Evolutionary conservation across 805 yeast species (phyloP), one percentile per base, ranked within the genome.

Genomic region (Kurtzmaniella cleridarum): DNA sequence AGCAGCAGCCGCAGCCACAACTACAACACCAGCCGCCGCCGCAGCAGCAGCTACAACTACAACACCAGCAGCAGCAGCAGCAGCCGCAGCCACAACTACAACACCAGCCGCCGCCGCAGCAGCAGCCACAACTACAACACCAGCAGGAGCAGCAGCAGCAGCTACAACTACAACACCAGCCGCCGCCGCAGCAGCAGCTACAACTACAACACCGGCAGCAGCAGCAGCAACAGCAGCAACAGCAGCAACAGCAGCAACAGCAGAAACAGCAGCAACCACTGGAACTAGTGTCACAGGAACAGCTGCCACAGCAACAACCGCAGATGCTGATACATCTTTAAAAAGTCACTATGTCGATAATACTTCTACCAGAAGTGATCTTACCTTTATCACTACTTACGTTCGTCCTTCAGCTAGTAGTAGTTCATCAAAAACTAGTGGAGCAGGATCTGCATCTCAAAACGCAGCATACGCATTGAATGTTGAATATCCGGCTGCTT

Each of bases 91-190:
- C 27, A 47, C 45, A 27, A 34, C 48, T 30, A 41, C 45, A 13
- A 39, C 40, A 20, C 44, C 50, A 14, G 46, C 43, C 3, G 39
- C 52, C 14, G 39, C 54, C 11, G 41, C 42, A 20, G 42, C 55
- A 12, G 40, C 49, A 16, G 42, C 54, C 24, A 44, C 49, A 3
- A 45, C 42, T 15, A 43, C 54, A 13, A 50, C 49, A 28, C 46
- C 56, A 12, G 35, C 54, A 30, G 42, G 52, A 27, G 36, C 51
- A 10, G 36, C 51, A 8, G 42, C 48, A 17, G 46, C 51, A 3
- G 47, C 52, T 8, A 44, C 54, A 11, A 41, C 48, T 18, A 36
- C 55, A 11, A 41, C 51, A 4, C 46, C 55, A 3, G 40, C 53
- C 5, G 41, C 55, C 11, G 40, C 55, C 10, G 45, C 41, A 14